Percentiles rank a stretch among this genome's conserved stretches.
These are phyloP conservation scores for Salvia miltiorrhiza DNA, from an alignment of 257 asterid genomes.

Conservation along the genomic window DNA sequence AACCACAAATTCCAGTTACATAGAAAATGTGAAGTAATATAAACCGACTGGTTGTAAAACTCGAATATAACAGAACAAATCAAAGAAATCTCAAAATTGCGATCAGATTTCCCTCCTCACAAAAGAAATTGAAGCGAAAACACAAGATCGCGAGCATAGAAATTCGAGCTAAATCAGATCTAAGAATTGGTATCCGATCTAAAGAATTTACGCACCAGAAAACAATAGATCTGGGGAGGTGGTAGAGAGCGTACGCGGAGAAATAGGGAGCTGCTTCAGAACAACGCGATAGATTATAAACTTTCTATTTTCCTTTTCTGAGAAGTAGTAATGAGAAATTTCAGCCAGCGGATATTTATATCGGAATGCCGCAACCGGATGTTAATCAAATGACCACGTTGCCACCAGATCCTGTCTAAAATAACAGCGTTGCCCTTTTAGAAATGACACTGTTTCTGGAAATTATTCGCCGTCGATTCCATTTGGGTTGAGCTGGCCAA, in stretches of 20 bases:
- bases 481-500: conserved; percentile 1
- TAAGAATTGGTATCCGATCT: conserved; percentile 12
- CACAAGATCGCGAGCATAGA: background rate
- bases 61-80: conserved; percentile 14
- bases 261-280: conserved; percentile 31
- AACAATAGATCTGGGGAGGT: conserved; percentile 29
- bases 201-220: conserved; percentile 27
- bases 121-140: conserved; percentile 6
- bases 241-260: conserved; percentile 19
- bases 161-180: conserved; percentile 16
- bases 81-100: conserved; percentile 17
- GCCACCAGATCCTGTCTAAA: background rate
- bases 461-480: conserved; percentile 26
- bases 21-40: background rate
- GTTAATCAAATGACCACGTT: conserved; percentile 4
- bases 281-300: conserved; percentile 25
- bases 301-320: background rate
- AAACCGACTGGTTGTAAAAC: background rate
- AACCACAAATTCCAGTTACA: background rate
- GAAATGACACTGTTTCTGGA: conserved; percentile 10
- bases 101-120: background rate
- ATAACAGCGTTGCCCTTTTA: conserved; percentile 24
- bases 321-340: conserved; percentile 1
- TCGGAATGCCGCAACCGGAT: conserved; percentile 4
- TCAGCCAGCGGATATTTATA: conserved; percentile 22